These are phyloP conservation scores for Paulownia fortunei DNA, from an alignment of 257 asterid genomes.

Conservation along the genomic window DNA sequence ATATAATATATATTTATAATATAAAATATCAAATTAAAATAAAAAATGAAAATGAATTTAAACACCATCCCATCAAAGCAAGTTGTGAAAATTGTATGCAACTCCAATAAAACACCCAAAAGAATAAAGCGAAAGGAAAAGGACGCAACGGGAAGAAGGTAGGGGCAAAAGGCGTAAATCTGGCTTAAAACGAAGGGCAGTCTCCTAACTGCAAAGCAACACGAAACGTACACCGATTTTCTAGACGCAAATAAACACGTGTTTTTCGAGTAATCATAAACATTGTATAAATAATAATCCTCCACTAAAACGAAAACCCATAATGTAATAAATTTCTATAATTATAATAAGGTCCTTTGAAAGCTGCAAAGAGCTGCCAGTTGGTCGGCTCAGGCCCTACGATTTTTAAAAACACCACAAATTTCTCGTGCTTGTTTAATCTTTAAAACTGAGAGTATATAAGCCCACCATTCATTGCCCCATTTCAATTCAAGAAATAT, in stretches of 20 bases:
- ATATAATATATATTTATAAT: too few species aligned
- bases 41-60: too few species aligned
- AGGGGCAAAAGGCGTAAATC: conserved; percentile 37
- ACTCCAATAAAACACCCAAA: too few species aligned
- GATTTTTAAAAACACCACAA: conserved; percentile 36
- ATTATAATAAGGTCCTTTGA: neutral
- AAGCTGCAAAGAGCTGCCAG: conserved; percentile 15
- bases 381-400: conserved; percentile 22
- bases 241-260: conserved; percentile 46
- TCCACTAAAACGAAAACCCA: neutral
- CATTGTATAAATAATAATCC: neutral
- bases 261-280: conserved; percentile 27
- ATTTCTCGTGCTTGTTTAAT: conserved; percentile 57
- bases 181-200: neutral
- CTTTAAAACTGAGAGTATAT: neutral
- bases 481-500: neutral
- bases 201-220: neutral
- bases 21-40: too few species aligned
- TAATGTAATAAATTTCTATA: neutral
- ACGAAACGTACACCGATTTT: conserved; percentile 12
- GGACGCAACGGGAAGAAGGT: neutral
- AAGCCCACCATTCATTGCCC: neutral
- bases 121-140: too few species aligned
- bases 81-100: too few species aligned
- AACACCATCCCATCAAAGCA: too few species aligned